Percentiles rank a stretch among this genome's conserved stretches.
Evolutionary conservation across 345 rosid species (phyloP).

Genomic region (Eucalyptus coolabah): DNA sequence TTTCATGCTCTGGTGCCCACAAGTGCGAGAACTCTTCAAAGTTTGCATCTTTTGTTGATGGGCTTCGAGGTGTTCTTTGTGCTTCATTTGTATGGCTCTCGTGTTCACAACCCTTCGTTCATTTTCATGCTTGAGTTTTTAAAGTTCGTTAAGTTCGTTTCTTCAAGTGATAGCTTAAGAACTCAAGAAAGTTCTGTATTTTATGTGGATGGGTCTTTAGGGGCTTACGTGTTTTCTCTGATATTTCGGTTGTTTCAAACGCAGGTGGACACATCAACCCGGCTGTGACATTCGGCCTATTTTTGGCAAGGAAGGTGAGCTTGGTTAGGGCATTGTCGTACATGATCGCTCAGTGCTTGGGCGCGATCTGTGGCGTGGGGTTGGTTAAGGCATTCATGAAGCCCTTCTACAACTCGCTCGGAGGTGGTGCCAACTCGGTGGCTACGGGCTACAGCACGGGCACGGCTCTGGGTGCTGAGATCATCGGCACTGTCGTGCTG

Average conservation of each 20-base stretch:
- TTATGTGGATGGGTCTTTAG: background rate
- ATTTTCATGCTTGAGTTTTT: background rate
- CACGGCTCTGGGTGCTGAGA: conserved; percentile 78
- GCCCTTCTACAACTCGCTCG: conserved; percentile 31
- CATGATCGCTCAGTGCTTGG: conserved; percentile 77
- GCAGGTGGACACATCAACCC: conserved; percentile 77
- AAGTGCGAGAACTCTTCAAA: background rate
- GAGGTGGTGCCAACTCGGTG: conserved; percentile 63
- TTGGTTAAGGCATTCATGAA: conserved; percentile 77
- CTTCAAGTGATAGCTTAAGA: background rate
- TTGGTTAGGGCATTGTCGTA: conserved; percentile 52
- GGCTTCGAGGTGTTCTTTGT: background rate
- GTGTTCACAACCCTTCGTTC: background rate
- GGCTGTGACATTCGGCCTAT: conserved; percentile 55
- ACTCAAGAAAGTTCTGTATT: background rate
- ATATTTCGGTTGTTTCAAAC: background rate
- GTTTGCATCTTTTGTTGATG: background rate
- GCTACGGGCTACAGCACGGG: conserved; percentile 46
- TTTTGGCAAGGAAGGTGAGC: conserved; percentile 64
- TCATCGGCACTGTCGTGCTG: conserved; percentile 63
- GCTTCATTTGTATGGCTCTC: background rate
- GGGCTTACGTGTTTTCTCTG: background rate
- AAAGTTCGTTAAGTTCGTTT: background rate
- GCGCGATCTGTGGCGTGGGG: conserved; percentile 80
- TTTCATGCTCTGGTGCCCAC: background rate